These are phyloP conservation scores for Diacronema lutheri DNA, from an alignment of 78 protist genomes.

Conservation along the genomic window DNA sequence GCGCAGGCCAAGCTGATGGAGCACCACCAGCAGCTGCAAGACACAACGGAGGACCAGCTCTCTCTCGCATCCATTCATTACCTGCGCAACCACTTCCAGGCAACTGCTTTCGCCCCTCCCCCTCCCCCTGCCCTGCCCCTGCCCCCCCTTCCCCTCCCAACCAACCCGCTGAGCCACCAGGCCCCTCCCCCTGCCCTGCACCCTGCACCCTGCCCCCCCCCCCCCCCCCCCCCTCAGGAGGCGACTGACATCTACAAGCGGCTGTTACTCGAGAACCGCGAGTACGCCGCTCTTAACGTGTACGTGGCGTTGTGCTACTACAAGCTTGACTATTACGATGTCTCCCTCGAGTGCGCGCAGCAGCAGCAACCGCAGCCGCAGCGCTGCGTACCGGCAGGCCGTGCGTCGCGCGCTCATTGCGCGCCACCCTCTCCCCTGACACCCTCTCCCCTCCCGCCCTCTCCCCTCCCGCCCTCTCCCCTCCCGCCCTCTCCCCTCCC, in stretches of 20 bases:
- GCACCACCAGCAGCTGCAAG: slow-evolving; percentile 61
- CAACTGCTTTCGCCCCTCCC: too few species aligned
- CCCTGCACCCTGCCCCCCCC: too few species aligned
- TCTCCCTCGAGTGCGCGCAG: slow-evolving; percentile 65
- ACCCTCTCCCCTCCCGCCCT: not conserved
- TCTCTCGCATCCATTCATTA: slow-evolving; percentile 69
- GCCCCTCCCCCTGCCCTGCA: too few species aligned
- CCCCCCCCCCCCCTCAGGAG: slow-evolving; percentile 70
- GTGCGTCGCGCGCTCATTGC: too few species aligned
- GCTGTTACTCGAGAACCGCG: slow-evolving; percentile 55
- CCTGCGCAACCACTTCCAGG: slow-evolving; percentile 42
- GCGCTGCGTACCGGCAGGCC: slow-evolving; percentile 33
- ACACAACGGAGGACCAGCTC: slow-evolving; percentile 48
- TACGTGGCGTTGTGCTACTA: slow-evolving; percentile 79
- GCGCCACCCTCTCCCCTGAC: not conserved
- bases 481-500: too few species aligned
- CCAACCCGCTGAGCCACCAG: too few species aligned
- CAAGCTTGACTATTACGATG: slow-evolving; percentile 83
- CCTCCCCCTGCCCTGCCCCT: too few species aligned
- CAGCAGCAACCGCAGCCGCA: too few species aligned
- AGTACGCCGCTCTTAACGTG: slow-evolving; percentile 53
- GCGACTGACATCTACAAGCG: slow-evolving; percentile 79
- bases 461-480: slow-evolving; percentile 9
- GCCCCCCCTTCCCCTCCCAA: too few species aligned
- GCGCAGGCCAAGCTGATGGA: slow-evolving; percentile 44